Percentiles rank a stretch among this genome's conserved stretches.
Evolutionary conservation across 2,329 filamentous ascomycete genomes (phyloP).

Genomic region (Pseudocercospora musae): DNA sequence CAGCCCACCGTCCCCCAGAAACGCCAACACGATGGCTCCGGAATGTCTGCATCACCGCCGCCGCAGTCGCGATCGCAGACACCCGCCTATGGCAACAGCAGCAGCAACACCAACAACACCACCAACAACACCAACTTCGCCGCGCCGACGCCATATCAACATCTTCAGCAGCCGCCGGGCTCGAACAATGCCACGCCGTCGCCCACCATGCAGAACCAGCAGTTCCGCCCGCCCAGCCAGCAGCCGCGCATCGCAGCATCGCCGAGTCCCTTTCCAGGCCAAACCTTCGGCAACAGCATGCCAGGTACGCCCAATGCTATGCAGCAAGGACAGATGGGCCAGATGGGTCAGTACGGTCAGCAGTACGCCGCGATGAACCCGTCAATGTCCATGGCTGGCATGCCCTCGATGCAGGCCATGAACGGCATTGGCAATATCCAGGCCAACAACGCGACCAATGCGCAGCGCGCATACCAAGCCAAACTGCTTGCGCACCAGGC

Average conservation of each 20-base stretch:
- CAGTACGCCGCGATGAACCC: constrained; percentile 36
- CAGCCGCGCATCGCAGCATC: constrained; percentile 63
- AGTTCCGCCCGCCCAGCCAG: constrained; percentile 56
- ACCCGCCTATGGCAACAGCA: constrained; percentile 57
- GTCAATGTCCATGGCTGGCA: constrained; percentile 32
- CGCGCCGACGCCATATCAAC: constrained; percentile 69
- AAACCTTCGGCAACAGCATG: constrained; percentile 44
- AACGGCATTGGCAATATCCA: constrained; percentile 36
- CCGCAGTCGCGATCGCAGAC: constrained; percentile 88
- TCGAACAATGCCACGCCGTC: constrained; percentile 86
- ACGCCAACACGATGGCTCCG: constrained; percentile 70
- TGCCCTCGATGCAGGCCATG: constrained; percentile 45
- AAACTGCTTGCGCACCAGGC: constrained; percentile 75
- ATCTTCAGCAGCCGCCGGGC: constrained; percentile 68
- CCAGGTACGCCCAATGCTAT: constrained; percentile 28
- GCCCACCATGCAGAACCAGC: constrained; percentile 83
- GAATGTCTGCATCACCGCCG: constrained; percentile 75
- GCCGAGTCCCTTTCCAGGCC: constrained; percentile 71
- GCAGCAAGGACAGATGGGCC: constrained; percentile 20
- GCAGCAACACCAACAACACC: too few species aligned
- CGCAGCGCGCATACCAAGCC: constrained; percentile 82
- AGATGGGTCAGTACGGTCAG: constrained; percentile 37
- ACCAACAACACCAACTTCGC: constrained; percentile 57
- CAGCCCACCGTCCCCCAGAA: constrained; percentile 88
- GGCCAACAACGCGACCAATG: constrained; percentile 55